Conservation (phyloP, 2,329 filamentous ascomycete genomes). For the Paradendryphiella salina region DNA sequence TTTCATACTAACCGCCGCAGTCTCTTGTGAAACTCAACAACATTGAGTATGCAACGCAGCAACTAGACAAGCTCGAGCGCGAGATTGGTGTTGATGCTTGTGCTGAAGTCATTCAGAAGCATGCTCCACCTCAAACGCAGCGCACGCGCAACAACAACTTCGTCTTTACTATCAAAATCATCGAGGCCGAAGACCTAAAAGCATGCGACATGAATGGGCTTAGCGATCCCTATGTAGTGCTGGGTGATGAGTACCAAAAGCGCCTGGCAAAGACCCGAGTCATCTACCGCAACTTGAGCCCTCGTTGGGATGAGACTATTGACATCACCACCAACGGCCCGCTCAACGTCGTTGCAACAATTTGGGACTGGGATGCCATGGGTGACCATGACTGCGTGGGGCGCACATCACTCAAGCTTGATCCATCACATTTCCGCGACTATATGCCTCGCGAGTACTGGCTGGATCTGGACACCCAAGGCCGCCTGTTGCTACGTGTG, state of each 20-base stretch:
- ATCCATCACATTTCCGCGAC: conserved; percentile 95
- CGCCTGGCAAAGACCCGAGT: conserved; percentile 92
- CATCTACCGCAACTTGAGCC: conserved; percentile 86
- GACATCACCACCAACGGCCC: conserved; percentile 92
- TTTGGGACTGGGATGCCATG: conserved; percentile 98
- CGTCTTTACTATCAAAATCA: conserved; percentile 98
- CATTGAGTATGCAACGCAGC: conserved; percentile 89
- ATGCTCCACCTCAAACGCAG: conserved; percentile 72
- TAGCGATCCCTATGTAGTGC: conserved; percentile 95
- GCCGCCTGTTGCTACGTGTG: conserved; percentile 82
- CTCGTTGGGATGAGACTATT: conserved; percentile 95
- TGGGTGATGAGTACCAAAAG: conserved; percentile 97
- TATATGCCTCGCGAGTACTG: conserved; percentile 96
- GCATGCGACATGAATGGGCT: conserved; percentile 94
- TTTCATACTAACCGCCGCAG: conserved; percentile 50
- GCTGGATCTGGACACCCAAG: conserved; percentile 96
- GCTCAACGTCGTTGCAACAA: conserved; percentile 91
- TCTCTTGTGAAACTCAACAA: conserved; percentile 98
- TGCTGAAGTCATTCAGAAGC: conserved; percentile 75
- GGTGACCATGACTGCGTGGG: conserved; percentile 98
- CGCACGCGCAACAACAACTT: conserved; percentile 77
- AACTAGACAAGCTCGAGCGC: conserved; percentile 86
- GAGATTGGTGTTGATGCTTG: conserved; percentile 91
- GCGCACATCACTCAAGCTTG: conserved; percentile 94
- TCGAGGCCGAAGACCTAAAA: conserved; percentile 96